Evolutionary conservation across 495 filamentous ascomycete genomes (phyloP), one percentile per base, ranked within the genome.

Genomic region (Neurospora sp.): DNA sequence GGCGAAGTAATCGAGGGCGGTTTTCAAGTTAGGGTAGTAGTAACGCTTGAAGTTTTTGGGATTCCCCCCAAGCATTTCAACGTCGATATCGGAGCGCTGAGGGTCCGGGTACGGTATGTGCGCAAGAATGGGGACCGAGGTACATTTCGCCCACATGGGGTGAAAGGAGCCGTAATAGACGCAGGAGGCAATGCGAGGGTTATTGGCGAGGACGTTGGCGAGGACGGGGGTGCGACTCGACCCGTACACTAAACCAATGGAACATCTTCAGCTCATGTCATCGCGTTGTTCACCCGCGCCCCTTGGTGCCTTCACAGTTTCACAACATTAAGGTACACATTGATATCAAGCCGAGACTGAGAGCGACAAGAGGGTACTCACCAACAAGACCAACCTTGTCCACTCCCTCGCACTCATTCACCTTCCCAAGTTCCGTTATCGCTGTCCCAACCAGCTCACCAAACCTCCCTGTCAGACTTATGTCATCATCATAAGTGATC

Each of bases 371-470:
- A 66, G 6, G 27, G 27, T 8, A 77, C 82, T 59, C 72, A 84
- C 84, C 72, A 35, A 86, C 75, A 11, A 83, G 23, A 4, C 79
- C 84, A 23, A 81, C 74, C 46, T 79, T 80, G 6, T 80, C 76
- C 5, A 31, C 74, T 4, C 73, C 72, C 20, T 80, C 71, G 70
- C 81, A 83, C 39, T 77, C 74, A n/a, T 74, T 71, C 42, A 81
- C 42, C 39, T 69, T 71, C 37, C 75, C 70, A 41, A 85, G 70
- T 66, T 75, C 77, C 0, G 70, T 75, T 2, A 79, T 16, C 0
- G 79, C 78, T 40, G 16, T 12, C 0, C 7, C 46, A 76, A 74
- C 71, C 54, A 66, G 9, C 1, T 35, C 54, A 0, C 14, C 54
- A 46, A 46, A 46, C 6, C 8, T n/a, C 41, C 16, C 1, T 44